Percentiles rank a stretch among this genome's conserved stretches.
Conservation (phyloP, 441 rosid genomes). For the Brassica hybrid region DNA sequence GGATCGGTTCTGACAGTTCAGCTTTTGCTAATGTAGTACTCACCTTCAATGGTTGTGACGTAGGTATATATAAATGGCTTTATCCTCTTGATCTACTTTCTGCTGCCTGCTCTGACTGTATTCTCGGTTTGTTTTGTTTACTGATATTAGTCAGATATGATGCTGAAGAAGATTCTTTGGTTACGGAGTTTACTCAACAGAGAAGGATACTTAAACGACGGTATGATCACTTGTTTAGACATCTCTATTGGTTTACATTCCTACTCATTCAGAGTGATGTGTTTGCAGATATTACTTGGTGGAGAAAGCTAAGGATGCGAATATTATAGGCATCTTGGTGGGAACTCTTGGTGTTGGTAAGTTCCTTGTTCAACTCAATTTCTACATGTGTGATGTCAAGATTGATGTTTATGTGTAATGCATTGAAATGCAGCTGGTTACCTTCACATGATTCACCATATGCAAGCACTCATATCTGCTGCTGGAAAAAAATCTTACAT, state of each 20-base stretch:
- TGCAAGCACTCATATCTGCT: slow-evolving; percentile 71
- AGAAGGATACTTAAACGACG: slow-evolving; percentile 84
- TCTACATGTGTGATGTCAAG: slow-evolving; percentile 3
- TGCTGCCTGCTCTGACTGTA: not conserved
- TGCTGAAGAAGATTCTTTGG: slow-evolving; percentile 61
- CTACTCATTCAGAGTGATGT: slow-evolving; percentile 23
- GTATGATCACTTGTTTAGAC: slow-evolving; percentile 42
- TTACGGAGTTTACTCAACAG: slow-evolving; percentile 75
- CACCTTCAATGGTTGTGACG: slow-evolving; percentile 79
- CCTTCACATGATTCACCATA: slow-evolving; percentile 79
- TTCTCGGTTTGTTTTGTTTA: slow-evolving; percentile 31
- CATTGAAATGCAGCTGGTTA: slow-evolving; percentile 77
- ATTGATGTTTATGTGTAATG: too few species aligned
- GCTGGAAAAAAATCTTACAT: slow-evolving; percentile 87
- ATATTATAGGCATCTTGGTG: slow-evolving; percentile 84
- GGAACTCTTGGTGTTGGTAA: slow-evolving; percentile 97
- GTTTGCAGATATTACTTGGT: slow-evolving; percentile 81
- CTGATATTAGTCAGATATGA: slow-evolving; percentile 85
- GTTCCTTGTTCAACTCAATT: slow-evolving; percentile 29
- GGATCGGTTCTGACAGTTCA: slow-evolving; percentile 78
- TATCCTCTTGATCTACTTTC: slow-evolving; percentile 23
- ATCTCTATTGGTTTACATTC: not conserved
- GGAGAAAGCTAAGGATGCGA: slow-evolving; percentile 98
- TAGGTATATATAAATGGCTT: slow-evolving; percentile 65
- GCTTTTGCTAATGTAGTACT: slow-evolving; percentile 83